phyloP scores from a whole-genome alignment of 2,329 filamentous ascomycete genomes.

The Passalora sequoiae region DNA sequence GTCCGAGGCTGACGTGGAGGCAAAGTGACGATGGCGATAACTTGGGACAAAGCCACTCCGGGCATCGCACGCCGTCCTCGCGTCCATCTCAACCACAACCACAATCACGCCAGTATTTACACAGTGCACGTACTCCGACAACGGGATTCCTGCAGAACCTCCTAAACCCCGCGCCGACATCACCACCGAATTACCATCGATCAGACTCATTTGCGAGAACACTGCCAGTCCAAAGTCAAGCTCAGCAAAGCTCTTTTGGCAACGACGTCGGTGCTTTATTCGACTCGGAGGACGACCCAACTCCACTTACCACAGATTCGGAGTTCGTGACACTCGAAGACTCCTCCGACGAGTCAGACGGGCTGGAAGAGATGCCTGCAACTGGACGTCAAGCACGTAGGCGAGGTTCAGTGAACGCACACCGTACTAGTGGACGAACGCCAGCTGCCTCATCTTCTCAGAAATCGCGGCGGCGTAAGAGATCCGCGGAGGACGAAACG shows the following conservation, averaged over 20 bases:
- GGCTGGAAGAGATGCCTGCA: constrained; percentile 1
- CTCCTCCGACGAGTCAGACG: constrained; percentile 9
- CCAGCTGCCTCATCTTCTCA: neutral
- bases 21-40: constrained; percentile 1
- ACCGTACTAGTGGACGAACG: no score
- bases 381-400: no score
- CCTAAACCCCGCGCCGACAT: neutral
- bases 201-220: neutral
- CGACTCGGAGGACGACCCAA: constrained; percentile 3
- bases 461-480: constrained; percentile 11
- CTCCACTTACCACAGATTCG: neutral
- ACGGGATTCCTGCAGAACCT: neutral
- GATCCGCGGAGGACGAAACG: constrained; percentile 6
- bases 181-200: neutral
- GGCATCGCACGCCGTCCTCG: no score
- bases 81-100: no score
- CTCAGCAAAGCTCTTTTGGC: neutral
- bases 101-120: neutral
- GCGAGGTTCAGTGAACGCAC: no score
- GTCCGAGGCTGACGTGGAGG: neutral
- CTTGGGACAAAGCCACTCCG: constrained; percentile 1
- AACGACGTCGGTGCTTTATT: neutral
- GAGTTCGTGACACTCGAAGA: constrained; percentile 22
- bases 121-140: neutral
- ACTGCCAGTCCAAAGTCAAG: neutral